Evolutionary conservation across 2,329 filamentous ascomycete genomes (phyloP), one percentile per base, ranked within the genome.

Genomic region (Westerdykella sp.): DNA sequence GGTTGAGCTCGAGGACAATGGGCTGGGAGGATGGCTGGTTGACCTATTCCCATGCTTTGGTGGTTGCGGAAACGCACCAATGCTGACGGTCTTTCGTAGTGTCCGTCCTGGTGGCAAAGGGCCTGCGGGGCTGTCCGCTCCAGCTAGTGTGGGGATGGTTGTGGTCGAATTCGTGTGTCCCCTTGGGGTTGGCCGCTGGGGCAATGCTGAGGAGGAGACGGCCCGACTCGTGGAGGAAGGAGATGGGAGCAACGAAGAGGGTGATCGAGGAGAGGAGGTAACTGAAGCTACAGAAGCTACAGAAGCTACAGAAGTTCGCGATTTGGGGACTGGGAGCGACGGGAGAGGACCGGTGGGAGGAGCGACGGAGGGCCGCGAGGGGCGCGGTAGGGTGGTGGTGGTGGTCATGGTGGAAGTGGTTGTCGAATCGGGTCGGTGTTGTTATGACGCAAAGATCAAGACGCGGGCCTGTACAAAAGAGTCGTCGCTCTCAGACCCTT

Each of bases 1-100:
- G 5, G 67, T 49, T 76, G 80, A 67, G 79, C 45, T 73, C 58
- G 48, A 65, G 41, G 62, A 71, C 36, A 71, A 69, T 55, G 58
- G 76, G 67, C 62, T 78, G 42, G 75, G 79, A 40, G 79, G 86
- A 44, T 81, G 72, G 68, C 76, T 88, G 55, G 71, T 71, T 38
- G 73, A 69, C 51, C 78, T 75, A 42, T 69, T 75, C 42, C 77
- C 76, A 38, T 81, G 79, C 53, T 83, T 83, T 12, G 91, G 91
- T 12, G 91, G 91, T 51, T 95, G 86, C 23, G 91, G 91, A 60
- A 97, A 96, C 1, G 88, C 84, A 62, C 90, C 91, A 60, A 96
- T 95, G 74, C 90, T 96, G 59, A 95, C 84, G 1, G 86, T 86
- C 69, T 94, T 94, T 49, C 89, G 81, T 43, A 96, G 69, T 1